phyloP scores from a whole-genome alignment of 345 rosid genomes.

The Hibiscus tridactylites region DNA sequence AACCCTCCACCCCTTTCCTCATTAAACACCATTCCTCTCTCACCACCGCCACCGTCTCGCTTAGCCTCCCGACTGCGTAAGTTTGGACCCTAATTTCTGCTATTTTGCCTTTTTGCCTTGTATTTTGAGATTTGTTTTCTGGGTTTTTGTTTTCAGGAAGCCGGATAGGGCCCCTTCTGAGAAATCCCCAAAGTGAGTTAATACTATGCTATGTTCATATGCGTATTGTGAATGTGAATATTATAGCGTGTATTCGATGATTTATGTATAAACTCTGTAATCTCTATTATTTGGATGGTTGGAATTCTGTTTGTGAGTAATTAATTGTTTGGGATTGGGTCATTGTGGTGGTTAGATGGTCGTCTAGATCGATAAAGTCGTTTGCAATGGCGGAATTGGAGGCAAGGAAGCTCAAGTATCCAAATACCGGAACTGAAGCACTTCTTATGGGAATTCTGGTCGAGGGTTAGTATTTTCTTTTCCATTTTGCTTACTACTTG shows the following conservation, averaged over 20 bases:
- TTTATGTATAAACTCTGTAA: not conserved
- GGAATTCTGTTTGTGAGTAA: not conserved
- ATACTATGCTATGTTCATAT: not conserved
- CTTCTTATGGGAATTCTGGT: slow-evolving; percentile 85
- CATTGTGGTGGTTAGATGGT: slow-evolving; percentile 56
- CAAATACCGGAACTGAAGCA: slow-evolving; percentile 70
- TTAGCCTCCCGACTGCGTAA: slow-evolving; percentile 65
- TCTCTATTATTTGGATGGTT: not conserved
- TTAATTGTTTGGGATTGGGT: slow-evolving; percentile 2
- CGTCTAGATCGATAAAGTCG: slow-evolving; percentile 76
- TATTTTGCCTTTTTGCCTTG: not conserved
- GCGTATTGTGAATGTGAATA: not conserved
- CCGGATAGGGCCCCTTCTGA: slow-evolving; percentile 35
- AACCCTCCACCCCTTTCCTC: slow-evolving; percentile 21
- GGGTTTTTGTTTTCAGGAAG: slow-evolving; percentile 40
- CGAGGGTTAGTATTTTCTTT: slow-evolving; percentile 52
- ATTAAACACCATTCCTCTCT: slow-evolving; percentile 26
- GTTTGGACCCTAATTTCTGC: not conserved
- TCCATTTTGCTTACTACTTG: not conserved
- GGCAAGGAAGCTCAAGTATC: slow-evolving; percentile 89
- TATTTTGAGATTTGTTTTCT: not conserved
- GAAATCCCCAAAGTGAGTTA: slow-evolving; percentile 59
- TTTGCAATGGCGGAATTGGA: slow-evolving; percentile 80
- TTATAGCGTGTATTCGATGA: not conserved
- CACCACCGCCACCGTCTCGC: slow-evolving; percentile 32